Base-by-base conservation (phyloP, 2,329 filamentous ascomycete species). In the Scytalidium sp. region DNA sequence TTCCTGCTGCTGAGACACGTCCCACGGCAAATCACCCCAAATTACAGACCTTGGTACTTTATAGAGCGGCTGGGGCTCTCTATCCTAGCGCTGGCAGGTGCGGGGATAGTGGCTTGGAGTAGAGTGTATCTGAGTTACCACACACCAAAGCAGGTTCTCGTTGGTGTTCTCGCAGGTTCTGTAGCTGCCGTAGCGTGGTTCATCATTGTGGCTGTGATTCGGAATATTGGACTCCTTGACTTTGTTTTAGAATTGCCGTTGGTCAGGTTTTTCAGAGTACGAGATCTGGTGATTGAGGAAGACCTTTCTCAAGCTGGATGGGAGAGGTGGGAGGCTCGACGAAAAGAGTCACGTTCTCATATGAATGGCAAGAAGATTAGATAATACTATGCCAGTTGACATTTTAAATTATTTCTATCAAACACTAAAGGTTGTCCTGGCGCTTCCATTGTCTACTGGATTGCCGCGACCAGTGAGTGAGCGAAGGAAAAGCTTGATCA, bases 91-190 rank as follows among this genome's bases (percentile, higher is more conserved):
- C 72, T 87, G 41, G 70, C 70, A 2, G 75, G 83, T 49, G 88
- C 89, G 1, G 79, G 71, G 1, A 73, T 79, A 8, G 90, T 97
- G 5, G 88, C 92, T 19, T 83, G 81, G 68, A 96, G 91, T 62
- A 80, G 94, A 48, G 80, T 96, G 41, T 99, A 99, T 65, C 75
- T 99, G 54, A 90, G 85, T 67, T 99, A 99, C 66, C 94, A 99
- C 70, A 97, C 93, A 1, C 77, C 82, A 32, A 85, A 79, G 62
- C 94, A 99, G 73, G 94, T 99, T 9, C 62, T 90, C n/a, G 88
- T 87, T 1, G 94, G 94, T 2, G 83, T 78, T 57, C 72, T 70
- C 9, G 89, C 88, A 1, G 94, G 94, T 0, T 72, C 79, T 1
- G 63, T 81, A 1, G 90, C 85, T 60, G 92, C 88, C 1, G 61